A percentile compares a stretch with the other conserved stretches of the same genome.
Evolutionary conservation across 169 alveolate species (phyloP).

Genomic region (Eimeria maxima): DNA sequence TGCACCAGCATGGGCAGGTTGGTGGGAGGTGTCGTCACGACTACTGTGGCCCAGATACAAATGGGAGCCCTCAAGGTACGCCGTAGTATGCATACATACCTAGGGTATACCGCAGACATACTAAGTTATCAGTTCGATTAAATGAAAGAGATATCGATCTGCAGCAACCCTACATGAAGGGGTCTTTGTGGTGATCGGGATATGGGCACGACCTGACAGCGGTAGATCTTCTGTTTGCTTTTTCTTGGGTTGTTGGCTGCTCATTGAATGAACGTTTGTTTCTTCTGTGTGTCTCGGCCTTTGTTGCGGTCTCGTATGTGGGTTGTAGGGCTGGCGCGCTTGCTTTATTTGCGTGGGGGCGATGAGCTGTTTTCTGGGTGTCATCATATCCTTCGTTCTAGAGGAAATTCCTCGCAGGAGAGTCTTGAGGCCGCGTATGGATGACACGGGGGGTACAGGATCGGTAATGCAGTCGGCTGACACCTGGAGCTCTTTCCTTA

Average conservation of each 20-base stretch:
- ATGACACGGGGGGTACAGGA: constrained; percentile 80
- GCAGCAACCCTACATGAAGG: not conserved
- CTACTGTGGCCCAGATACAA: constrained; percentile 89
- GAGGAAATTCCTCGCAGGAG: constrained; percentile 90
- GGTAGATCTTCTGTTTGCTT: not conserved
- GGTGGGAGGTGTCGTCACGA: constrained; percentile 92
- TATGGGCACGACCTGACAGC: not conserved
- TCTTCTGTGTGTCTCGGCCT: not conserved
- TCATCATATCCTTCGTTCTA: constrained; percentile 88
- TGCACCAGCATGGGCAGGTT: constrained; percentile 91
- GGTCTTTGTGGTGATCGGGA: not conserved
- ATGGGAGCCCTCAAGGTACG: constrained; percentile 88
- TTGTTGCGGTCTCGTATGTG: not conserved
- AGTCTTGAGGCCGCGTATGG: constrained; percentile 12
- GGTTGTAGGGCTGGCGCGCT: constrained; percentile 89
- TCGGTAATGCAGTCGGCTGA: constrained; percentile 29
- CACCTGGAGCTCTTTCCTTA: constrained; percentile 61
- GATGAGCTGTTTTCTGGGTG: constrained; percentile 88
- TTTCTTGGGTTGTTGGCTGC: not conserved
- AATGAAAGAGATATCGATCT: not conserved
- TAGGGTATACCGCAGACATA: not conserved
- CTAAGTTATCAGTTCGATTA: not conserved
- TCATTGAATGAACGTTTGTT: not conserved
- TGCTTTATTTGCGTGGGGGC: constrained; percentile 90
- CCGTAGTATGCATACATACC: not conserved